phyloP scores from a whole-genome alignment of 306 rosid species.

The Ochetophila trinervis region DNA sequence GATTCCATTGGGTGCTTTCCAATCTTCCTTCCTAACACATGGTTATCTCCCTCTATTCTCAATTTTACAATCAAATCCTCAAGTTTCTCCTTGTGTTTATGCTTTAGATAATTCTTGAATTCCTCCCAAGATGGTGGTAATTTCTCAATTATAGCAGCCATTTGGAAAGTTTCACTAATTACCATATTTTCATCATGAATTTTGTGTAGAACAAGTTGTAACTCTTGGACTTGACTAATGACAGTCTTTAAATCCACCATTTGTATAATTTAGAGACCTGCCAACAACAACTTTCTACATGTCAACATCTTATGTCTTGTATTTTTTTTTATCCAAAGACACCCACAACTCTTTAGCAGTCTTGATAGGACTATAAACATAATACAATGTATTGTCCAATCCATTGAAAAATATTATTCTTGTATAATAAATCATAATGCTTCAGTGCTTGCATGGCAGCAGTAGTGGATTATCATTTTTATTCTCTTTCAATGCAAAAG shows the following conservation, averaged over 20 bases:
- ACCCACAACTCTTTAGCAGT: neutral
- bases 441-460: too few relatives aligned
- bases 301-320: neutral
- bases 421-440: too few relatives aligned
- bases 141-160: neutral
- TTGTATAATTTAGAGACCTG: neutral
- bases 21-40: neutral
- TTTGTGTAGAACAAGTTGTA: neutral
- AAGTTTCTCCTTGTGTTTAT: neutral
- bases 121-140: neutral
- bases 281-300: neutral
- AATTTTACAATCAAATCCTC: neutral
- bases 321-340: neutral
- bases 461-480: too few relatives aligned
- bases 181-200: neutral
- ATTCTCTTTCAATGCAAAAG: too few relatives aligned
- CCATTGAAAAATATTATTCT: neutral
- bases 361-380: neutral
- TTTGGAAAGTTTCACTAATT: neutral
- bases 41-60: neutral
- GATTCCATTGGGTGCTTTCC: neutral
- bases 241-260: neutral
- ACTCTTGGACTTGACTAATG: neutral
- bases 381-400: neutral
- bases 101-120: neutral